phyloP scores from a whole-genome alignment of 129 eudicot genomes.

The Calendula officinalis region DNA sequence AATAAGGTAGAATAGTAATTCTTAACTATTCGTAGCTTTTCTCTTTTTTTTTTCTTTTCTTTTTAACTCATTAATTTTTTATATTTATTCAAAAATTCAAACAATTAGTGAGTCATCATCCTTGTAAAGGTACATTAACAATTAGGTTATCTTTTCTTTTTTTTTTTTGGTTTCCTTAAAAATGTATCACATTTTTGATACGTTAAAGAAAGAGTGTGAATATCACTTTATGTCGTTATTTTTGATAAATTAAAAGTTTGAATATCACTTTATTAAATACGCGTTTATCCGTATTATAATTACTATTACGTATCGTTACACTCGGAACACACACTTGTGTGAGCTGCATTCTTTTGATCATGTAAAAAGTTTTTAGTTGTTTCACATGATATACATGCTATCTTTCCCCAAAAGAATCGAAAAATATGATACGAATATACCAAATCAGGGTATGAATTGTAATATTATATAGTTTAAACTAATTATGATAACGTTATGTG shows the following conservation, averaged over 20 bases:
- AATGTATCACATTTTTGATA: constrained; percentile 14
- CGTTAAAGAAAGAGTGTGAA: too few relatives aligned
- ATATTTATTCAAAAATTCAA: constrained; percentile 1
- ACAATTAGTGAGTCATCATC: constrained; percentile 9
- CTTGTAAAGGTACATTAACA: constrained; percentile 32
- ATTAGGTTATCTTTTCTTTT: constrained; percentile 2
- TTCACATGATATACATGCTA: constrained; percentile 27
- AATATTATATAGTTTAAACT: too few relatives aligned
- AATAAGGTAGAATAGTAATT: constrained; percentile 32
- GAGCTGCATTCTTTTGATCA: constrained; percentile 37
- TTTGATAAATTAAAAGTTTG: constrained; percentile 9
- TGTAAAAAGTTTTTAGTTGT: constrained; percentile 17
- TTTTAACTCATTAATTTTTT: not conserved
- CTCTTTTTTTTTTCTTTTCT: constrained; percentile 1
- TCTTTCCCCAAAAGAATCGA: constrained; percentile 7
- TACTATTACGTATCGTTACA: constrained; percentile 21
- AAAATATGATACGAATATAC: not conserved
- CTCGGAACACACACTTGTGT: constrained; percentile 35
- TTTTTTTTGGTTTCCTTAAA: not conserved
- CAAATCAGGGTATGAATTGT: not conserved
- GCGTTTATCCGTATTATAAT: constrained; percentile 25
- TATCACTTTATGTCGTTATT: not conserved
- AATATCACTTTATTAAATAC: constrained; percentile 16
- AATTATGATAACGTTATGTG: too few relatives aligned
- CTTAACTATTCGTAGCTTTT: constrained; percentile 16